Evolutionary conservation across 1,284 basidiomycete genomes (phyloP), one percentile per base, ranked within the genome.

Genomic region (Irpex lacteus): DNA sequence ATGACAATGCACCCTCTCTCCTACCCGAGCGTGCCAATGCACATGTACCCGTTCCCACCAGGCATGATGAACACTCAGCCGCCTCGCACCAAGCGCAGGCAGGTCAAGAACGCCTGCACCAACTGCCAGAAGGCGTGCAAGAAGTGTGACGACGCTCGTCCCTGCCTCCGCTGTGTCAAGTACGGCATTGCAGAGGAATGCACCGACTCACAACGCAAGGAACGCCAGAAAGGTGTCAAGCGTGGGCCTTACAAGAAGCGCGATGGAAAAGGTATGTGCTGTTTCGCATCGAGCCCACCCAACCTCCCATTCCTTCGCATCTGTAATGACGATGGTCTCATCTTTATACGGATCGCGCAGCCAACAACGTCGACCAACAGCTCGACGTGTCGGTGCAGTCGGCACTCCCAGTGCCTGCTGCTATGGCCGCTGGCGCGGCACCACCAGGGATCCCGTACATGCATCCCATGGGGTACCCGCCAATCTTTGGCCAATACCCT

Each of bases 241-340:
- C 80, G 93, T 70, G 93, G 92, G 57, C 93, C 93, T 76, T 95
- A 95, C 89, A 95, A 93, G 90, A 93, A 94, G 85, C 89, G 90
- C 84, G 89, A 92, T 88, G 87, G 84, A 83, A 91, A 88, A 84
- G 84, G 90, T 91, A 72, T 76, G 87, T 62, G 71, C 52, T 65
- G 69, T 53, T 59, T 58, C 61, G 47, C 61, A 61, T 60, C 53
- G 62, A 61, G 44, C 61, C 56, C 65, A 34, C 47, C 19, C 40
- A 49, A 26, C 44, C 60, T 52, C 58, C 60, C 11, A 55, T 64
- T 60, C 64, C 60, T 62, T 64, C 63, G 64, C 72, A 52, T 62
- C 67, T 63, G 59, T 47, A 70, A 64, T 70, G 69, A 69, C 67
- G 49, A 62, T 65, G 1, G 55, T 56, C 50, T 55, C 62, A 40